Evolutionary conservation across 768 basidiomycete genomes (phyloP).

Genomic region (Daedalea quercina): DNA sequence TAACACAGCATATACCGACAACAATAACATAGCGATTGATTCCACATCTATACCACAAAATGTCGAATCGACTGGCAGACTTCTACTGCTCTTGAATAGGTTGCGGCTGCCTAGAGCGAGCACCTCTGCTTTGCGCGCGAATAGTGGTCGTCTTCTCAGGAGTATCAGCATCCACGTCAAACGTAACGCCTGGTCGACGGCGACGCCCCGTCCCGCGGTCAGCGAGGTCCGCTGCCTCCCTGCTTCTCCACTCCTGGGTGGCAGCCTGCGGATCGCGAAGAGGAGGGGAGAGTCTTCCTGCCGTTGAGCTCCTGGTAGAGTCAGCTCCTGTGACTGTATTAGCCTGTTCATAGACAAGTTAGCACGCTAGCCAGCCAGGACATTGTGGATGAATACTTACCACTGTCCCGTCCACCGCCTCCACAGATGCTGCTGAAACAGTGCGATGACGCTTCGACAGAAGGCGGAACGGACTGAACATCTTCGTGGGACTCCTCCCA

Average conservation of each 20-base stretch:
- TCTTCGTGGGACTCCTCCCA: slow-evolving; percentile 31
- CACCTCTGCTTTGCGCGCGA: not conserved
- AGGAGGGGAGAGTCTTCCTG: slow-evolving; percentile 48
- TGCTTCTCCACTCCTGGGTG: slow-evolving; percentile 65
- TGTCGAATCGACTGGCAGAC: not conserved
- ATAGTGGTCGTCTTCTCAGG: slow-evolving; percentile 5
- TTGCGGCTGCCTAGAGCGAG: not conserved
- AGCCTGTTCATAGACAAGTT: slow-evolving; percentile 30
- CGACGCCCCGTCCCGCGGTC: slow-evolving; percentile 26
- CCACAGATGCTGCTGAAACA: slow-evolving; percentile 67
- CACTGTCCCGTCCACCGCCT: slow-evolving; percentile 74
- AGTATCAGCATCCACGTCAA: slow-evolving; percentile 24
- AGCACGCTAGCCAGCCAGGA: not conserved
- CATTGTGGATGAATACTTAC: slow-evolving; percentile 36
- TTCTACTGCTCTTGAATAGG: not conserved
- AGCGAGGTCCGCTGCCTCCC: slow-evolving; percentile 45
- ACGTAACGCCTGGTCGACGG: slow-evolving; percentile 28
- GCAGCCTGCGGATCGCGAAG: slow-evolving; percentile 59
- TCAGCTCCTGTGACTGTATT: slow-evolving; percentile 73
- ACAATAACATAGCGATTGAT: not conserved
- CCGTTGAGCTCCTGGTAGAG: slow-evolving; percentile 57
- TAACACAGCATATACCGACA: slow-evolving; percentile 3
- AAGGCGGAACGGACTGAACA: slow-evolving; percentile 60
- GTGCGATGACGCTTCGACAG: slow-evolving; percentile 56
- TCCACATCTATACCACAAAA: not conserved